A percentile compares a stretch with the other conserved stretches of the same genome.
Evolutionary conservation across 441 rosid genomes (phyloP).

Genomic region (Isatis lusitanica): DNA sequence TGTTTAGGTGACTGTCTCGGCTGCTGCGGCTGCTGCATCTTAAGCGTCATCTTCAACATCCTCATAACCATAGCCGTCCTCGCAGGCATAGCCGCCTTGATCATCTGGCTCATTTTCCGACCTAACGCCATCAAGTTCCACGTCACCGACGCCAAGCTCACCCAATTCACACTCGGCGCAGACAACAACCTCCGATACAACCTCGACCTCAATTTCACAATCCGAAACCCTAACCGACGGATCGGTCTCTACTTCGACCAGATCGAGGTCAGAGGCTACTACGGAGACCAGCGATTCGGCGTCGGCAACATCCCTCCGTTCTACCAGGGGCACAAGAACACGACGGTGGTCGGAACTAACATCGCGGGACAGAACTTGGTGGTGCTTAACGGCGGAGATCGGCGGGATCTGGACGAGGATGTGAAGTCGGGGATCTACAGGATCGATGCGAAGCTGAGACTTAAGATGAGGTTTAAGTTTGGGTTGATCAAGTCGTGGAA

Average conservation of each 20-base stretch:
- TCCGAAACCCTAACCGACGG: constrained; percentile 68
- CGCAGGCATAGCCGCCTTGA: constrained; percentile 47
- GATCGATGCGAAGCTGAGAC: constrained; percentile 53
- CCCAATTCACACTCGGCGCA: constrained; percentile 47
- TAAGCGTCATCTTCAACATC: constrained; percentile 48
- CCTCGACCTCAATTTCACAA: constrained; percentile 54
- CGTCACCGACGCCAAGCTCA: constrained; percentile 55
- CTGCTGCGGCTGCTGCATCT: constrained; percentile 54
- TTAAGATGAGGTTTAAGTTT: constrained; percentile 65
- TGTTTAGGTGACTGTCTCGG: constrained; percentile 32
- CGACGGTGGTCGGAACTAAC: constrained; percentile 41
- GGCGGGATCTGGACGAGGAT: constrained; percentile 38
- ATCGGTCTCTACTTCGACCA: constrained; percentile 68
- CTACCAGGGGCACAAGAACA: constrained; percentile 76
- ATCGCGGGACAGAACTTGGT: constrained; percentile 43
- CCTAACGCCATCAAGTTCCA: constrained; percentile 68
- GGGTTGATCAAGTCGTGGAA: constrained; percentile 51
- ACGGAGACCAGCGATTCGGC: constrained; percentile 44
- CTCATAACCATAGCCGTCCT: constrained; percentile 41
- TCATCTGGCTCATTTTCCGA: constrained; percentile 78
- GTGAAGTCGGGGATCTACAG: constrained; percentile 37
- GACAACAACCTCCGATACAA: constrained; percentile 47
- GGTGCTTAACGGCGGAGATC: constrained; percentile 33
- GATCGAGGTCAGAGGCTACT: constrained; percentile 57
- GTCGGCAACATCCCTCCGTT: constrained; percentile 37